phyloP scores from a whole-genome alignment of 306 rosid species.

The Purshia tridentata region DNA sequence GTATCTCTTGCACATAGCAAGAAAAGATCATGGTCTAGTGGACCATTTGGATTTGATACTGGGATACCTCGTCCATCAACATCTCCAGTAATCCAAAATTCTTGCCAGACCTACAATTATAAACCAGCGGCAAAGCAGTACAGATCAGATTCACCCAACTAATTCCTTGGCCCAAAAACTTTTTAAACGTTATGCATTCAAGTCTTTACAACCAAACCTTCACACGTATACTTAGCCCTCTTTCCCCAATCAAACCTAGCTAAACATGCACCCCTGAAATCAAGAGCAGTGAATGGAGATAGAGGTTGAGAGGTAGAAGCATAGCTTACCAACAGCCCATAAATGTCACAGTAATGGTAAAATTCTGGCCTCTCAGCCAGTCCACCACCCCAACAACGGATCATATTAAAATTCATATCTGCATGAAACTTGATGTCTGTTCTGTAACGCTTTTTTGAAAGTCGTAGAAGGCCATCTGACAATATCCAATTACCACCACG shows the following conservation, averaged over 20 bases:
- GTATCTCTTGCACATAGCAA: constrained; percentile 91
- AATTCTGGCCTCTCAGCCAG: constrained; percentile 94
- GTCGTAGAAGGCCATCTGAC: constrained; percentile 89
- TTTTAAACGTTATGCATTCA: not conserved
- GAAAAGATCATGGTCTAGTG: constrained; percentile 90
- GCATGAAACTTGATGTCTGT: constrained; percentile 93
- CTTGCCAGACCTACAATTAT: constrained; percentile 86
- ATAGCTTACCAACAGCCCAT: constrained; percentile 81
- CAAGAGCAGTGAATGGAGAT: not conserved
- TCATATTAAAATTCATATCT: constrained; percentile 94
- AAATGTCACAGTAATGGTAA: constrained; percentile 81
- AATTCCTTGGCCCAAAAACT: not conserved
- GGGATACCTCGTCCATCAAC: constrained; percentile 90
- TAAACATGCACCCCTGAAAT: constrained; percentile 6
- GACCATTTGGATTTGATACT: constrained; percentile 80
- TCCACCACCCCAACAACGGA: constrained; percentile 99
- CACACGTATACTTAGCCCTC: not conserved
- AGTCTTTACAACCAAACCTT: not conserved
- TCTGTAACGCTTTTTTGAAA: constrained; percentile 77
- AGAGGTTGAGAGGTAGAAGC: not conserved
- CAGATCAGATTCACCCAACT: constrained; percentile 23
- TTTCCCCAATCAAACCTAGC: not conserved
- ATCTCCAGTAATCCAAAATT: constrained; percentile 98
- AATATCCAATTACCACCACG: constrained; percentile 98
- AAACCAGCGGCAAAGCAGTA: constrained; percentile 22